Evolutionary conservation across 345 rosid species (phyloP), one percentile per base, ranked within the genome.

Genomic region (Noccaea bulbosa): DNA sequence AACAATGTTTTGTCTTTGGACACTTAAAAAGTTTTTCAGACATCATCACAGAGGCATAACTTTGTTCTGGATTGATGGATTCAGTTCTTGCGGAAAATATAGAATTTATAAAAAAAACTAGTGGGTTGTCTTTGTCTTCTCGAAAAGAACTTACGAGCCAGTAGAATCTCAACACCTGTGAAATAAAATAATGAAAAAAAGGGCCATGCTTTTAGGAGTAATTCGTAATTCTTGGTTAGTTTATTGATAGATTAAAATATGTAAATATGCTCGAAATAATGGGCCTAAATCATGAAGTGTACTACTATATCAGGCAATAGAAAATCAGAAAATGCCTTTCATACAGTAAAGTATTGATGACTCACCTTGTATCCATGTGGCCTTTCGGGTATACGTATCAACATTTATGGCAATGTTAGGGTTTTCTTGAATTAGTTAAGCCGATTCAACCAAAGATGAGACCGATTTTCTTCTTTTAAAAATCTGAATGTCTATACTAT

Each of bases 301-400:
- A 72, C n/a, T 81, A 62, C 87, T 73, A 80, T 58, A 63, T 79
- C 60, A 33, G 79, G 80, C 72, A 78, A 77, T 77, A 82, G 69
- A 76, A 16, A 65, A 71, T 78, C 39, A 38, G 78, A 67, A 71
- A 77, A 34, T 71, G 72, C 24, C 41, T 62, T 58, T 44, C 59
- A 67, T 56, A 77, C 71, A 58, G 53, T 71, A 76, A 83, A 69
- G 81, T 68, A 37, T 70, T n/a, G 45, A 53, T 60, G 73, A 53
- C 70, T 67, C 70, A 59, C 49, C 30, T 30, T 68, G 62, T 75
- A 55, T 74, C 17, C 65, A 48, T 70, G 60, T 70, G 67, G 60
- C 62, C 66, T 70, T 72, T 81, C 77, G 84, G 37, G 12, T 8
- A 24, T 44, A 66, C 58, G 73, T 22, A 61, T n/a, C 34, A 67